Evolutionary conservation across 495 filamentous ascomycete genomes (phyloP).

Genomic region (Hyaloscypha finlandica): DNA sequence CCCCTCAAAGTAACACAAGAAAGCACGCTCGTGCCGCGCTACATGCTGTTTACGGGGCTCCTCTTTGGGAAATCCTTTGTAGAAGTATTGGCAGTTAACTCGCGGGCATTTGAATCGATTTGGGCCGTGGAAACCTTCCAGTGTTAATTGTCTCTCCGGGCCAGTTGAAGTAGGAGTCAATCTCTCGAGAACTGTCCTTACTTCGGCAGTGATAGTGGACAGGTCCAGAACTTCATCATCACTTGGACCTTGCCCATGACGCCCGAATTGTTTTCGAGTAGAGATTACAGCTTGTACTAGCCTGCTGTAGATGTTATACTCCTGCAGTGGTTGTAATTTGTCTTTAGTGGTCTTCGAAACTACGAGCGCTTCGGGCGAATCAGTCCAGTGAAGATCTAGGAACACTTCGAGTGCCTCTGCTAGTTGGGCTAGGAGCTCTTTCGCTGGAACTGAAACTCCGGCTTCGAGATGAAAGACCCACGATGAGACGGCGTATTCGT

Average conservation of each 20-base stretch:
- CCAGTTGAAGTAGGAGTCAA: no score
- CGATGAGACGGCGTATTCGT: constrained; percentile 41
- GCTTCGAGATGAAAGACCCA: constrained; percentile 39
- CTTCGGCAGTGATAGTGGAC: constrained; percentile 11
- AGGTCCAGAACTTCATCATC: not conserved
- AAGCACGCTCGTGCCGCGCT: constrained; percentile 38
- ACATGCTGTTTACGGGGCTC: constrained; percentile 36
- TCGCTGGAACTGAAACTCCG: not conserved
- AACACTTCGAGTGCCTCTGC: constrained; percentile 31
- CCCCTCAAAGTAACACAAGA: constrained; percentile 34
- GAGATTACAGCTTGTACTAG: constrained; percentile 24
- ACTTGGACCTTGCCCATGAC: constrained; percentile 21
- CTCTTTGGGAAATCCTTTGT: constrained; percentile 40
- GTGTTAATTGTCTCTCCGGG: constrained; percentile 8
- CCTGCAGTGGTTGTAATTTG: constrained; percentile 20
- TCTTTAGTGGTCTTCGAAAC: not conserved
- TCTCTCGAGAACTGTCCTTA: no score
- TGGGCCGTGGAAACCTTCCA: constrained; percentile 37
- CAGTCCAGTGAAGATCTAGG: constrained; percentile 17
- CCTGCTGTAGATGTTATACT: not conserved
- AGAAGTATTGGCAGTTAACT: constrained; percentile 43
- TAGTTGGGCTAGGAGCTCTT: not conserved
- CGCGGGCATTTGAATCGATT: constrained; percentile 42
- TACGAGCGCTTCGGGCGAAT: constrained; percentile 3
- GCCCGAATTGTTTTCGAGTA: constrained; percentile 28